Evolutionary conservation across 148 eudicot species (phyloP).

Genomic region (Silene uniflora): DNA sequence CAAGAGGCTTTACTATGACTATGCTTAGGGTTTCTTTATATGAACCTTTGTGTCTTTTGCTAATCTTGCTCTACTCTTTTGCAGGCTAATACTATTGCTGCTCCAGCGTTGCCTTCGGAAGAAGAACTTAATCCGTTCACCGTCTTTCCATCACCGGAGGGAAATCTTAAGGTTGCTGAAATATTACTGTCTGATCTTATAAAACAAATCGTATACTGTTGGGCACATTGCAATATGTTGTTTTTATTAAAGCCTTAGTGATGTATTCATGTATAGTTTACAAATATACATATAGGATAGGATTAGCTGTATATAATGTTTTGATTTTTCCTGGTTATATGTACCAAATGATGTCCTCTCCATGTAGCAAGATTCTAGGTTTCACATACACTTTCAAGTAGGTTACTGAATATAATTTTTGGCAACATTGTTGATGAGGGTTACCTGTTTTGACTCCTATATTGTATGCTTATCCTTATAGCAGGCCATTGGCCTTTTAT

Average conservation of each 20-base stretch:
- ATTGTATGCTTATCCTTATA: background rate
- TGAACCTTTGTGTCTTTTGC: conserved; percentile 6
- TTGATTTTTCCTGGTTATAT: background rate
- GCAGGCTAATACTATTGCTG: conserved; percentile 47
- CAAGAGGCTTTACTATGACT: background rate
- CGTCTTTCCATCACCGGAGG: conserved; percentile 86
- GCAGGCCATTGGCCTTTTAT: background rate
- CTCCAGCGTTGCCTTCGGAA: conserved; percentile 58
- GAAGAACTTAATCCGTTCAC: conserved; percentile 86
- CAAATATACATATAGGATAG: too few relatives aligned
- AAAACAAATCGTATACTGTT: background rate
- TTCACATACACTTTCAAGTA: background rate
- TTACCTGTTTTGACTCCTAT: background rate
- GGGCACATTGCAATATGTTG: background rate
- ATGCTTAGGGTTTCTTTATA: background rate
- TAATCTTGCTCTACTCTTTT: conserved; percentile 16
- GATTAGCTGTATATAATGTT: too few relatives aligned
- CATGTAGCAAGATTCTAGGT: background rate
- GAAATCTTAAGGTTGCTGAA: conserved; percentile 64
- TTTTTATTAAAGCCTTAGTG: background rate
- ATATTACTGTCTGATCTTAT: background rate
- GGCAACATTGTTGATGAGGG: background rate
- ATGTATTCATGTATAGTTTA: background rate
- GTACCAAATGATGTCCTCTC: background rate
- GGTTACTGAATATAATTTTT: background rate